Conservation (phyloP, 495 filamentous ascomycete species). For the Penicillium coprophilum region DNA sequence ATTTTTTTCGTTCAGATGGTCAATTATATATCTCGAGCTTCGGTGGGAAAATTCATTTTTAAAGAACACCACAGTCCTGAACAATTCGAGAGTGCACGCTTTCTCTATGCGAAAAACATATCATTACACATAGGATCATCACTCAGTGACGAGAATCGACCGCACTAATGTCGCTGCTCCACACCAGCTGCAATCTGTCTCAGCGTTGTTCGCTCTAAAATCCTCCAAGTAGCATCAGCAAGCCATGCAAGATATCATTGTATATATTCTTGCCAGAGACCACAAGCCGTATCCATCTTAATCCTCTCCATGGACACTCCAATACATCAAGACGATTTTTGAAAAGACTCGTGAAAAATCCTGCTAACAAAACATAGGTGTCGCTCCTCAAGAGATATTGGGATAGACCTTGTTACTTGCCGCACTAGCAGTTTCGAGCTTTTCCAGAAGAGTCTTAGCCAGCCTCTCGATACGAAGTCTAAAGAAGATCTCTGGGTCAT, state of each 20-base stretch:
- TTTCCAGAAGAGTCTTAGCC: neutral
- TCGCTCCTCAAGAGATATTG: neutral
- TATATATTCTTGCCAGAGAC: slow-evolving; percentile 8
- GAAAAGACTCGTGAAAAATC: no score
- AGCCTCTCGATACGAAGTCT: slow-evolving; percentile 2
- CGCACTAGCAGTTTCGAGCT: neutral
- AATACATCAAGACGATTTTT: no score
- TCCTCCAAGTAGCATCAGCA: slow-evolving; percentile 25
- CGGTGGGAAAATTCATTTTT: no score
- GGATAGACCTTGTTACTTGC: slow-evolving; percentile 1
- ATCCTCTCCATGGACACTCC: slow-evolving; percentile 11
- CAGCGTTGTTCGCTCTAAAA: slow-evolving; percentile 22
- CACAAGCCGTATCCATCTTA: slow-evolving; percentile 22
- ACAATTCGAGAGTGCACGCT: neutral
- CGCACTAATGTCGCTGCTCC: slow-evolving; percentile 20
- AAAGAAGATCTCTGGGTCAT: slow-evolving; percentile 3
- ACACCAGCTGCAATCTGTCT: slow-evolving; percentile 26
- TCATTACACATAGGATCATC: neutral
- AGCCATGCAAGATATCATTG: slow-evolving; percentile 24
- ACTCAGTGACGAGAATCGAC: slow-evolving; percentile 23
- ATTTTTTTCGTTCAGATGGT: neutral
- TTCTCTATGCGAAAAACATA: neutral
- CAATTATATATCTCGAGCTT: neutral
- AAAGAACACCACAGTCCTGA: no score
- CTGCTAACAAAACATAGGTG: neutral